These are phyloP conservation scores for Thyridium curvatum DNA, from an alignment of 2,329 filamentous ascomycete genomes.

Conservation along the genomic window DNA sequence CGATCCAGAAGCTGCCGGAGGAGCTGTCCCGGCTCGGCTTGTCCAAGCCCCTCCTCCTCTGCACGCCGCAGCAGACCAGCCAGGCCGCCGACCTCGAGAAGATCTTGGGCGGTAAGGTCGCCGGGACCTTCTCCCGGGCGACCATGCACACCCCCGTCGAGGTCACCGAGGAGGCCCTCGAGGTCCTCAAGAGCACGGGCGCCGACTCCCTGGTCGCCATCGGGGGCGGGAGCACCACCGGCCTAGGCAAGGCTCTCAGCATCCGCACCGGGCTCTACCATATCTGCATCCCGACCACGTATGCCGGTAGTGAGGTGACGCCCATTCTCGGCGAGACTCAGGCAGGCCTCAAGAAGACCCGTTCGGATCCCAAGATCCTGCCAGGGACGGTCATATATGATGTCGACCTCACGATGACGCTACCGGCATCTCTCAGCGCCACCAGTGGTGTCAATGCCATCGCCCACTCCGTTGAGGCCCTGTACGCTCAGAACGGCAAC, in stretches of 20 bases:
- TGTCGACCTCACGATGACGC: constrained; percentile 52
- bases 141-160: constrained; percentile 56
- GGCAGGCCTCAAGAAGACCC: constrained; percentile 50
- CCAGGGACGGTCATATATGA: constrained; percentile 58
- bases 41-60: constrained; percentile 42
- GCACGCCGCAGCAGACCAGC: constrained; percentile 40
- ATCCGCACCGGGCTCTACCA: constrained; percentile 42
- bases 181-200: constrained; percentile 31
- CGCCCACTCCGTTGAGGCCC: constrained; percentile 58
- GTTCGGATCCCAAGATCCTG: constrained; percentile 50
- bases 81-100: constrained; percentile 35
- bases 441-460: constrained; percentile 60
- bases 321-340: constrained; percentile 56
- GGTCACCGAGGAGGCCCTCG: constrained; percentile 48
- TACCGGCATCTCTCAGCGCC: constrained; percentile 44
- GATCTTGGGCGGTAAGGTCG: constrained; percentile 24
- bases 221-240: constrained; percentile 55
- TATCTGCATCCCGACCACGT: constrained; percentile 46
- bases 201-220: constrained; percentile 53
- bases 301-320: constrained; percentile 57
- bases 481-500: constrained; percentile 56
- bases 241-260: constrained; percentile 47
- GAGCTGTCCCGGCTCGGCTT: constrained; percentile 34
- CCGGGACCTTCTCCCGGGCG: constrained; percentile 23
- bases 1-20: constrained; percentile 35